A percentile compares a stretch with the other conserved stretches of the same genome.
phyloP scores from a whole-genome alignment of 2,329 filamentous ascomycete genomes.

The Diaporthe citrichinensis region DNA sequence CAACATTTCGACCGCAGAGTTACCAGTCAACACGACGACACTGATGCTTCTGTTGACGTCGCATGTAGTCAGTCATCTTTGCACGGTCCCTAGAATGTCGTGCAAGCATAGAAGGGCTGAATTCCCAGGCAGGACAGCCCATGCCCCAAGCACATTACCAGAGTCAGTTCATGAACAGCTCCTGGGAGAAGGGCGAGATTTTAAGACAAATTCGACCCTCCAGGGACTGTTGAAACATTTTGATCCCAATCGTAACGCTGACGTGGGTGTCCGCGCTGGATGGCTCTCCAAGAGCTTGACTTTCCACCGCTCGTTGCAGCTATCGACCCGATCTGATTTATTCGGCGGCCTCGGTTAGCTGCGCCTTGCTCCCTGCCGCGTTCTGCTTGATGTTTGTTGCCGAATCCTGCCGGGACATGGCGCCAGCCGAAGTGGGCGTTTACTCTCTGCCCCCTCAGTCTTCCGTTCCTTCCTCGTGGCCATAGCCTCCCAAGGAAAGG shows the following conservation, averaged over 20 bases:
- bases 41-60: no score
- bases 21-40: no score
- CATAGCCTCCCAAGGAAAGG: no score
- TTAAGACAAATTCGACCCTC: background rate
- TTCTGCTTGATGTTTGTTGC: background rate
- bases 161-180: background rate
- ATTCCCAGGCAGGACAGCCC: background rate
- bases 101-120: no score
- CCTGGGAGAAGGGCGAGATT: no score
- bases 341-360: background rate
- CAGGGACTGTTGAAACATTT: background rate
- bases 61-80: no score
- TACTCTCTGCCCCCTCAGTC: no score
- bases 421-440: background rate
- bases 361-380: background rate
- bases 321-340: background rate
- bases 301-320: no score
- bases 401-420: background rate
- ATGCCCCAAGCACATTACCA: background rate
- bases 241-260: background rate
- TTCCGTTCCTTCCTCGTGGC: no score
- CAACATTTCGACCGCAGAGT: no score
- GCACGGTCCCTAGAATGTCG: no score
- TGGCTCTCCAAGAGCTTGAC: background rate
- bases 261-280: background rate